Base-by-base conservation (phyloP, 805 yeast genomes). In the Ogataea naganishii region DNA sequence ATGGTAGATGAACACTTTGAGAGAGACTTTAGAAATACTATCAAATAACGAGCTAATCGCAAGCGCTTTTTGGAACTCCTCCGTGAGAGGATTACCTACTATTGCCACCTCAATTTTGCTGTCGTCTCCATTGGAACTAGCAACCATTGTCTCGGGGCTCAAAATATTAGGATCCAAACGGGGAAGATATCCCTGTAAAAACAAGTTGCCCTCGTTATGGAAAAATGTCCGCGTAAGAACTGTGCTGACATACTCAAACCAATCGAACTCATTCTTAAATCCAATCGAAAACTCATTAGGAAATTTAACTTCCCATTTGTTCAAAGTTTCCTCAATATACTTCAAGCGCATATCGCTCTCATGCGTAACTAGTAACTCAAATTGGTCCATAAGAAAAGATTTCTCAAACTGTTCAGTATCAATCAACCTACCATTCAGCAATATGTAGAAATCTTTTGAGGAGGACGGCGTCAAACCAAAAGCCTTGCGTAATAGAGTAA, bases 51-150 rank as follows among this genome's bases (percentile, higher is more conserved):
- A 41, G 3, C 54, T 46, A 12, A 80, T 47, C 0, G 79, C 57
- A 0, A 80, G 41, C 7, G 75, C 44, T 28, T 69, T 71, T 44
- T 84, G 97, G 0, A 94, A 69, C 11, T 58, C 43, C 40, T 80
- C 88, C 35, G 71, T 69, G 2, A 75, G 51, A 1, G 97, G 96
- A 48, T 92, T 86, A 23, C 83, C 44, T 1, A 81, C 53, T 0
- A 81, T 58, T 4, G 71, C 51, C 4, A 86, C 44, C 36, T 80
- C 80, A 14, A 85, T 21, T 5, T 29, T 11, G 3, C n/a, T n/a
- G n/a, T 37, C 25, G 4, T 41, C 40, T 4, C 21, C 19, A 3
- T 18, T 26, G 9, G 34, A 12, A 8, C 14, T 28, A 11, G 23
- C 24, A 11, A 38, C 21, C 24, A 36, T 14, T 7, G 14, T 29